Conservation (phyloP, 371 early-diverging fungal species). For the Mortierella sp. region DNA sequence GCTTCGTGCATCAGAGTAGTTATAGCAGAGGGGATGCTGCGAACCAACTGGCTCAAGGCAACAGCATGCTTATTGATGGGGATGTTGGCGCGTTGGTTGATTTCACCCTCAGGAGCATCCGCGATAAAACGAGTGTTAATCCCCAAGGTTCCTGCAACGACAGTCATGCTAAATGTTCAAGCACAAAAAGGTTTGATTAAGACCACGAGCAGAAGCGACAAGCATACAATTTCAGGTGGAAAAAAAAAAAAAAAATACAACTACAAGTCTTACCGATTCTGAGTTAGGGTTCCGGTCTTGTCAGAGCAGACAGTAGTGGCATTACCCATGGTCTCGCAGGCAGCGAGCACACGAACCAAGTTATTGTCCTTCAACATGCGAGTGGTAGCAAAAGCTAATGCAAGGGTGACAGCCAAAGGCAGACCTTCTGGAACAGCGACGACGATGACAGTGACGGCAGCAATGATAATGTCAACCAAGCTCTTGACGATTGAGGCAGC, state of each 20-base stretch:
- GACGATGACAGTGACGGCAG: constrained; percentile 78
- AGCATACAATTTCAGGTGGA: too few relatives aligned
- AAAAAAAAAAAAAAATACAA: background rate
- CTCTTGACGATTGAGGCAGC: constrained; percentile 57
- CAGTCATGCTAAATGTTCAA: constrained; percentile 77
- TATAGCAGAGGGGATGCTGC: constrained; percentile 60
- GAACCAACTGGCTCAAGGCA: constrained; percentile 61
- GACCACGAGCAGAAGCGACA: too few relatives aligned
- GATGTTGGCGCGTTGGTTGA: constrained; percentile 61
- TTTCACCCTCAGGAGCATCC: constrained; percentile 34
- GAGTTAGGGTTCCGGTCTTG: constrained; percentile 94
- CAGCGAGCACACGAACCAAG: constrained; percentile 88
- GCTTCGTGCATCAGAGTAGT: constrained; percentile 70
- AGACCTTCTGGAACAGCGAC: constrained; percentile 90
- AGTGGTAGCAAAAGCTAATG: constrained; percentile 84
- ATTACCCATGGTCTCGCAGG: constrained; percentile 96
- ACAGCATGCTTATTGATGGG: constrained; percentile 58
- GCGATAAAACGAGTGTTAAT: constrained; percentile 51
- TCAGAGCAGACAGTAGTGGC: constrained; percentile 94
- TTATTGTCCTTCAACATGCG: constrained; percentile 93
- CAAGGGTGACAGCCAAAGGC: constrained; percentile 83
- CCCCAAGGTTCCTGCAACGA: constrained; percentile 79
- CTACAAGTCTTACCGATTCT: constrained; percentile 65
- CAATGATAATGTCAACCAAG: constrained; percentile 73
- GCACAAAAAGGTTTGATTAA: too few relatives aligned